Evolutionary conservation across 1,139 yeast genomes (phyloP).

Genomic region (Candida sp.): DNA sequence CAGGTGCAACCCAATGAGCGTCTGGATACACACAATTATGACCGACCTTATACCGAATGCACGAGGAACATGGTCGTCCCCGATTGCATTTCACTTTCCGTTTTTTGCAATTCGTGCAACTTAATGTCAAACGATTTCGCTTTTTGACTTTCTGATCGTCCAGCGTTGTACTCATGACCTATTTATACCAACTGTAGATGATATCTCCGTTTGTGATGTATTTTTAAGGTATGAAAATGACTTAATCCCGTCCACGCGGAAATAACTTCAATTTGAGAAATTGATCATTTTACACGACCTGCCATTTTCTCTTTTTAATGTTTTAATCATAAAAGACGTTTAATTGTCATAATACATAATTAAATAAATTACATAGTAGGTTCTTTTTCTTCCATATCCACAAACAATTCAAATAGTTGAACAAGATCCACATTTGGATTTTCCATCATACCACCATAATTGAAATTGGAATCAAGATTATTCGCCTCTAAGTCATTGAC

Average conservation of each 20-base stretch:
- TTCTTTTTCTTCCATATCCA: conserved; percentile 1
- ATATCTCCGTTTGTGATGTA: neutral
- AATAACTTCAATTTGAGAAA: neutral
- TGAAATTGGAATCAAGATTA: conserved; percentile 10
- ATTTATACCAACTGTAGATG: neutral
- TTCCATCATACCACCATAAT: conserved; percentile 10
- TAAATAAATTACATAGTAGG: neutral
- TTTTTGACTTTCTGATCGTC: conserved; percentile 9
- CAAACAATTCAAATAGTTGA: conserved; percentile 36
- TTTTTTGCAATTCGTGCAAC: conserved; percentile 38
- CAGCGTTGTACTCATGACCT: neutral
- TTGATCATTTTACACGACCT: neutral
- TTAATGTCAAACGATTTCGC: conserved; percentile 26
- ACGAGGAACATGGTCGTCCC: conserved; percentile 27
- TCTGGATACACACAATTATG: conserved; percentile 29
- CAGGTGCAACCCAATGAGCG: conserved; percentile 12
- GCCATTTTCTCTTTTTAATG: neutral
- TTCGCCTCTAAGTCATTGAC: neutral
- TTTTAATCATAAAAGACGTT: too few relatives aligned
- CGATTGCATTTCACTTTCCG: conserved; percentile 38
- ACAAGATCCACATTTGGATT: conserved; percentile 21
- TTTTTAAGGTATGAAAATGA: neutral
- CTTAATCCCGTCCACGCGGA: neutral
- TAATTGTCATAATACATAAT: too few relatives aligned
- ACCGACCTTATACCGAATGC: conserved; percentile 22